phyloP scores from a whole-genome alignment of 495 filamentous ascomycete species.

The Penicillium crystallinum region DNA sequence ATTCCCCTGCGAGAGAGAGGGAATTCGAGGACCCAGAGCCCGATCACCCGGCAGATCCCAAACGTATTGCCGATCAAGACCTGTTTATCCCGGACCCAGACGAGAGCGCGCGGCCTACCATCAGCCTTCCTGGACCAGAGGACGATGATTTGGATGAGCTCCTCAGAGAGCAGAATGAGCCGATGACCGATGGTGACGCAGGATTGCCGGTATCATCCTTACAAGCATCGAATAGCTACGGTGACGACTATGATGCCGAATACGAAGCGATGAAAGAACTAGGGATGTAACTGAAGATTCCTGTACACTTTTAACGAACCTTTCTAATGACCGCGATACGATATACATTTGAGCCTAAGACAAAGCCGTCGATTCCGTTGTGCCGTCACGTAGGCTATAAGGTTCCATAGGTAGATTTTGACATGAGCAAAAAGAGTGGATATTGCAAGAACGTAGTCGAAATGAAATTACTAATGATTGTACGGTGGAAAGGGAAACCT shows the following conservation, averaged over 20 bases:
- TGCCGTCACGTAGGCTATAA: background rate
- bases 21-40: background rate
- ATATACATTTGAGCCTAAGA: background rate
- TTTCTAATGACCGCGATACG: background rate
- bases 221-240: background rate
- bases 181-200: background rate
- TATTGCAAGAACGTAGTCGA: no score
- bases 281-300: conserved; percentile 11
- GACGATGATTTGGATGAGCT: conserved; percentile 38
- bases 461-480: no score
- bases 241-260: conserved; percentile 26
- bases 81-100: conserved; percentile 25
- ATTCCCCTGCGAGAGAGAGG: background rate
- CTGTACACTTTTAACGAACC: background rate
- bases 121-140: conserved; percentile 20
- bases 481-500: no score
- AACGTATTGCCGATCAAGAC: conserved; percentile 13
- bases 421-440: no score
- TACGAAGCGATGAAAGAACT: conserved; percentile 34
- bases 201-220: background rate
- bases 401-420: no score
- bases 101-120: conserved; percentile 4
- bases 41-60: conserved; percentile 2
- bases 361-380: background rate
- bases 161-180: conserved; percentile 30